A percentile compares a stretch with the other conserved stretches of the same genome.
Conservation (phyloP, 176 grass and related monocot species). For the Panicum miliaceum region DNA sequence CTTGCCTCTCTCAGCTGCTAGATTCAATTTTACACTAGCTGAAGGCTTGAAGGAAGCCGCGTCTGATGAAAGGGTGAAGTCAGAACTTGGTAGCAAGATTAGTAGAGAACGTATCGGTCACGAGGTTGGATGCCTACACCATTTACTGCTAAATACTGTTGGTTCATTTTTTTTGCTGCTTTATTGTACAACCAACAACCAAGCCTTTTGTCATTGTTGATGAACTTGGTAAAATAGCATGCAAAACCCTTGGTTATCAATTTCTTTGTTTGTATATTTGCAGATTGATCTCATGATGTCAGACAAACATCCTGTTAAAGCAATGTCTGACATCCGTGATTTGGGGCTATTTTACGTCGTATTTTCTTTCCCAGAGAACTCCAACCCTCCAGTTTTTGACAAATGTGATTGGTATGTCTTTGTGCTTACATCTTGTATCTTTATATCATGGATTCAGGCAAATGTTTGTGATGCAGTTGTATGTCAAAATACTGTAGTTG, state of each 20-base stretch:
- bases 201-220: constrained; percentile 7
- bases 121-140: constrained; percentile 62
- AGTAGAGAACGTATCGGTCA: constrained; percentile 93
- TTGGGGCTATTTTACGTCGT: constrained; percentile 86
- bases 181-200: background rate
- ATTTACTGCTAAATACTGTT: background rate
- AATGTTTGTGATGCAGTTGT: background rate
- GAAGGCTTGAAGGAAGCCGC: constrained; percentile 84
- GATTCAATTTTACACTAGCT: constrained; percentile 86
- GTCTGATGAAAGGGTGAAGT: constrained; percentile 82
- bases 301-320: constrained; percentile 76
- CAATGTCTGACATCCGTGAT: constrained; percentile 67
- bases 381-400: constrained; percentile 53
- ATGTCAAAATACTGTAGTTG: constrained; percentile 3
- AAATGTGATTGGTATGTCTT: constrained; percentile 70
- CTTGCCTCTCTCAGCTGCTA: constrained; percentile 66
- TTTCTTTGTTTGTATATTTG: constrained; percentile 47
- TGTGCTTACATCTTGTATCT: constrained; percentile 23
- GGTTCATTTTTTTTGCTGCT: constrained; percentile 6
- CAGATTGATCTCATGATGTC: constrained; percentile 97
- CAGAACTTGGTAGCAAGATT: constrained; percentile 85
- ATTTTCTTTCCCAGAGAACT: constrained; percentile 77
- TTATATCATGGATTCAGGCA: background rate
- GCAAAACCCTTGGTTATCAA: constrained; percentile 20
- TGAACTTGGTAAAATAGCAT: constrained; percentile 11